A percentile compares a stretch with the other conserved stretches of the same genome.
Evolutionary conservation across 2,329 filamentous ascomycete species (phyloP).

Genomic region (Colletotrichum phormii): DNA sequence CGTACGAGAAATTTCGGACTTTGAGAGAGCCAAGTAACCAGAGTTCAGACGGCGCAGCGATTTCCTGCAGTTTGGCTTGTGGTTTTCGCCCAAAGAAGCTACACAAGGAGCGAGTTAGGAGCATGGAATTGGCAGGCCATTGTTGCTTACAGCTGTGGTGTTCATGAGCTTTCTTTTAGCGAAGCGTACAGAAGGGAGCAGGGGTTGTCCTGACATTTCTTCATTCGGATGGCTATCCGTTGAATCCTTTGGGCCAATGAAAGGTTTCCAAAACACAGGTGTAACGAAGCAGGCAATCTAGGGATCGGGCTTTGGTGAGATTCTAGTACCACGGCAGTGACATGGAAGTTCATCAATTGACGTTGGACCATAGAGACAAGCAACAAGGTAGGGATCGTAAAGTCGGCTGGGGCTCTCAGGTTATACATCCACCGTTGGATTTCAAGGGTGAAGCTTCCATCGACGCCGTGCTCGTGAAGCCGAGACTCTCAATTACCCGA

Average conservation of each 20-base stretch:
- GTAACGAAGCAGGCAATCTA: neutral
- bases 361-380: neutral
- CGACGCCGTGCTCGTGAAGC: too few relatives aligned
- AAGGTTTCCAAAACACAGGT: neutral
- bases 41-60: neutral
- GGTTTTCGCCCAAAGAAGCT: neutral
- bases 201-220: too few relatives aligned
- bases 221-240: neutral
- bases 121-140: neutral
- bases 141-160: neutral
- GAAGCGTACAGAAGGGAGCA: neutral
- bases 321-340: neutral
- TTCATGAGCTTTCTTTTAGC: neutral
- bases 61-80: too few relatives aligned
- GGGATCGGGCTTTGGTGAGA: neutral
- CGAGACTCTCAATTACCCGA: too few relatives aligned
- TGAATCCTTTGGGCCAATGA: neutral
- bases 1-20: neutral
- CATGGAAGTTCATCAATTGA: neutral
- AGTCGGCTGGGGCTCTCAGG: too few relatives aligned
- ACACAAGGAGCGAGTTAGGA: neutral
- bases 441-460: too few relatives aligned
- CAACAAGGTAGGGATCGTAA: too few relatives aligned
- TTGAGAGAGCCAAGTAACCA: neutral
- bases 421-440: too few relatives aligned